phyloP scores from a whole-genome alignment of 2,329 filamentous ascomycete species.

The Penicillium olsonii region DNA sequence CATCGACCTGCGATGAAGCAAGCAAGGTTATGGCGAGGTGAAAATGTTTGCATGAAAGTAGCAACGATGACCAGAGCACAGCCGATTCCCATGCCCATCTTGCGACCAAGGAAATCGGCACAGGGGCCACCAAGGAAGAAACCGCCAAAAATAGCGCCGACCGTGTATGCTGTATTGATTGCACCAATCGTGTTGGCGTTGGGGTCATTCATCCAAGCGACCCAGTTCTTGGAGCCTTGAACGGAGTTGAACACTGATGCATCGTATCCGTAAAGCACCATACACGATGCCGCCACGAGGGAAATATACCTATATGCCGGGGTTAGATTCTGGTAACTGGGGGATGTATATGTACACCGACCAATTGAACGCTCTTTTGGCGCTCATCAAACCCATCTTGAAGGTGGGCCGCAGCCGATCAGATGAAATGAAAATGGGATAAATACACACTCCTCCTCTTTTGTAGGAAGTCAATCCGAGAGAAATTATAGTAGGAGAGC shows the following conservation, averaged over 20 bases:
- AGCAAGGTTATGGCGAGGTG: constrained; percentile 61
- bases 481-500: not conserved
- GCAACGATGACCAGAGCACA: constrained; percentile 66
- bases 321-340: not conserved
- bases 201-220: constrained; percentile 59
- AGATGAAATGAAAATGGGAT: not conserved
- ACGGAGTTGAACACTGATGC: constrained; percentile 73
- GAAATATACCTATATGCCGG: constrained; percentile 60
- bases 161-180: constrained; percentile 70
- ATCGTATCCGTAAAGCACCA: constrained; percentile 76
- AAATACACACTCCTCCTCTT: not conserved
- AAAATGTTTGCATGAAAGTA: constrained; percentile 68
- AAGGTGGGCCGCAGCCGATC: not conserved
- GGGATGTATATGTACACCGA: constrained; percentile 8
- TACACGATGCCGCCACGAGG: constrained; percentile 69
- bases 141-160: constrained; percentile 69
- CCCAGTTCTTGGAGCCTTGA: constrained; percentile 68
- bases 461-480: too few relatives aligned
- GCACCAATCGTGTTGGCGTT: constrained; percentile 51
- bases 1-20: constrained; percentile 70
- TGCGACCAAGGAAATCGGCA: constrained; percentile 63
- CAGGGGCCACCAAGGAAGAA: constrained; percentile 69
- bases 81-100: constrained; percentile 65
- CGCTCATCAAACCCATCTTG: constrained; percentile 26
- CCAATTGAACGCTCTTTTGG: constrained; percentile 37